phyloP scores from a whole-genome alignment of 108 stramenopile species.

The Epithemia pelagica region DNA sequence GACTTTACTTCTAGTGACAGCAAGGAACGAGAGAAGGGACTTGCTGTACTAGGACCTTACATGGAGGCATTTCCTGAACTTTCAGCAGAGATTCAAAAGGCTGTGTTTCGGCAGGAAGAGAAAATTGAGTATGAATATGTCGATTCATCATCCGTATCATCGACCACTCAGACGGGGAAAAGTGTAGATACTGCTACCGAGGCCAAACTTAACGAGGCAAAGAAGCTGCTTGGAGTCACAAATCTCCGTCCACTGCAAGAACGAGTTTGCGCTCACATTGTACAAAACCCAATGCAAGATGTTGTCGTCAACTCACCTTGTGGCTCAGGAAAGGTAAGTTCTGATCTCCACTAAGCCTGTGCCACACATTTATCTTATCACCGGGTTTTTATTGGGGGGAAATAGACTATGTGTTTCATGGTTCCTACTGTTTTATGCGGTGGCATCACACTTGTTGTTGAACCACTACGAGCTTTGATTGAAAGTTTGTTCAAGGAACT shows the following conservation, averaged over 20 bases:
- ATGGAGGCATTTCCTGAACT: neutral
- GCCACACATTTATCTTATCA: neutral
- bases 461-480: conserved; percentile 9
- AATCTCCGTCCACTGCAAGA: neutral
- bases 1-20: neutral
- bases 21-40: neutral
- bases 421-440: conserved; percentile 1
- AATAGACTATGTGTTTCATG: conserved; percentile 2
- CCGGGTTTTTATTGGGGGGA: no score
- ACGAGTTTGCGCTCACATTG: neutral
- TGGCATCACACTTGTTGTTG: conserved; percentile 12
- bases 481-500: conserved; percentile 3
- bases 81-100: neutral
- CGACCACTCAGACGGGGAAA: no score
- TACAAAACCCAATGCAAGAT: neutral
- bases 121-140: neutral
- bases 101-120: neutral
- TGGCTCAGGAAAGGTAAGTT: conserved; percentile 9
- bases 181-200: no score
- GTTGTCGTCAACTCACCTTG: conserved; percentile 8
- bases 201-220: neutral
- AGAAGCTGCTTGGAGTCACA: neutral
- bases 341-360: neutral
- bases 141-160: neutral
- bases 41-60: neutral